Evolutionary conservation across 805 yeast species (phyloP), one percentile per base, ranked within the genome.

Genomic region (Komagataella pastoris): DNA sequence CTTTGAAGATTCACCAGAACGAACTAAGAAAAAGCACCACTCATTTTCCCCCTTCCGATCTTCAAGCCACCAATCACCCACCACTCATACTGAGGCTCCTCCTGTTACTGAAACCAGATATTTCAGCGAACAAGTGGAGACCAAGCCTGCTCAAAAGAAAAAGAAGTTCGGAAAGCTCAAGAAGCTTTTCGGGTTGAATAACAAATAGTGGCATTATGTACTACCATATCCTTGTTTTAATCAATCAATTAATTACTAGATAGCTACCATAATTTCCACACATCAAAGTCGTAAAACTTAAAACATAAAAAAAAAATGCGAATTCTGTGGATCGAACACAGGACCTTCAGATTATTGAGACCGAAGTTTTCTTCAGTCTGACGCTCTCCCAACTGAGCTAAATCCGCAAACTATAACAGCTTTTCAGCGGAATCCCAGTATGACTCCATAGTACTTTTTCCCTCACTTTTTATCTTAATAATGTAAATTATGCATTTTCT

Each of bases 101-200:
- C 40, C 40, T 10, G n/a, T 12, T 10, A 30, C 40, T 8, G 40
- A 30, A 30, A 30, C 40, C 40, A 30, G 40, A 14, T 30, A 30
- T 30, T 30, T 30, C 52, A 62, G 66, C 50, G 65, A 60, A 49
- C 64, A 59, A 46, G 55, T 55, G 24, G 49, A 14, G 14, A 40
- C 17, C 36, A 30, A 47, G 45, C 45, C 21, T 12, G 59, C 58
- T 18, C 60, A 59, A 47, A 64, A 66, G 58, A 67, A 67, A 56
- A 61, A 62, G 54, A 58, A 62, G 21, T 66, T 65, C 49, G 63
- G 65, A 14, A 65, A 60, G 53, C 62, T 68, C 45, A 65, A 67
- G 51, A 68, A 64, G 55, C 52, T 68, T 18, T 68, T 68, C 53
- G 66, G 69, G 7, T 57, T 52, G 45, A 60, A 54, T 47, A 52